Evolutionary conservation across 441 rosid genomes (phyloP).

Genomic region (Populus trichocarpa): DNA sequence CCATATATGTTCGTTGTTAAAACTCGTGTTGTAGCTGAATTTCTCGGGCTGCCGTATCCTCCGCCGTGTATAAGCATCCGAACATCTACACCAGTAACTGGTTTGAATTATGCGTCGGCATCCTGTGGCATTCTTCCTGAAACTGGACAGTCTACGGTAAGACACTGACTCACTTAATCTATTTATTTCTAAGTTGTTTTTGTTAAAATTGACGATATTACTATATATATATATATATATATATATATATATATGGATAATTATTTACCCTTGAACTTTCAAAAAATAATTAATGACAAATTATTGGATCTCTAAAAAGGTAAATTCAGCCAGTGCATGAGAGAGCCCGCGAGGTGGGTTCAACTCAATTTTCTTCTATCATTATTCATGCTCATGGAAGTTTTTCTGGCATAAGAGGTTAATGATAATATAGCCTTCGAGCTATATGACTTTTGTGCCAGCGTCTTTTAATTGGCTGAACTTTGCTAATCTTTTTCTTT

Average conservation of each 20-base stretch:
- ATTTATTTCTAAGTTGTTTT: too few species aligned
- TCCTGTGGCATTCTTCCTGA: conserved; percentile 41
- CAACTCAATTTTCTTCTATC: neutral
- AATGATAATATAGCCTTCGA: too few species aligned
- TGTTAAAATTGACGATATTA: too few species aligned
- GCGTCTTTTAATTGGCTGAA: neutral
- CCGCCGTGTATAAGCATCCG: conserved; percentile 27
- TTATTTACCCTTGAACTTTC: neutral
- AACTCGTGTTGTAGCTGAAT: conserved; percentile 28
- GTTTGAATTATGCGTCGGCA: conserved; percentile 44
- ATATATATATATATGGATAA: too few species aligned
- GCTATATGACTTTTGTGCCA: neutral
- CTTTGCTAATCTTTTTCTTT: too few species aligned
- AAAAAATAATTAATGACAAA: neutral
- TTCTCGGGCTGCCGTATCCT: conserved; percentile 36
- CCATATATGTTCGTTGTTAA: neutral
- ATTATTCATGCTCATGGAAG: neutral
- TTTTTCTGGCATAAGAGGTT: too few species aligned
- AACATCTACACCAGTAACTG: conserved; percentile 9
- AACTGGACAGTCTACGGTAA: conserved; percentile 30
- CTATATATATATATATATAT: too few species aligned
- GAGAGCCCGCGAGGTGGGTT: neutral
- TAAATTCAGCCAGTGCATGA: too few species aligned
- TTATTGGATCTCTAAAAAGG: neutral
- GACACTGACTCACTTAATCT: neutral